phyloP scores from a whole-genome alignment of 345 rosid species.

The Populus euphratica region DNA sequence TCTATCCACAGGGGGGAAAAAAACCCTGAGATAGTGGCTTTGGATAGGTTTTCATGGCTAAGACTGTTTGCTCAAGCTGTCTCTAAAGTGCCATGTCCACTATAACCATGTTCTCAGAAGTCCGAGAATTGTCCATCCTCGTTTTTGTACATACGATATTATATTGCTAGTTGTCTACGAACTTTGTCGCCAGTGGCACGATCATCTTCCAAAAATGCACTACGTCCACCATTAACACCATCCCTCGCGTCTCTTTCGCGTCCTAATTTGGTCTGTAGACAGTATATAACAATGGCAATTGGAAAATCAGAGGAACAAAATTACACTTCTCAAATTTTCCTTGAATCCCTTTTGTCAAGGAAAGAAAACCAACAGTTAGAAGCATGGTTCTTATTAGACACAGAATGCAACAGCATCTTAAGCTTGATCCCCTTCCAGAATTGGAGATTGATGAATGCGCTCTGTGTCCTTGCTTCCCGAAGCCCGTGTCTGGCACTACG shows the following conservation, averaged over 20 bases:
- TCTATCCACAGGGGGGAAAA: neutral
- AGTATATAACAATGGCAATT: too few species aligned
- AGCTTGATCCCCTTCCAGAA: neutral
- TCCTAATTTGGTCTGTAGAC: too few species aligned
- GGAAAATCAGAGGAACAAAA: neutral
- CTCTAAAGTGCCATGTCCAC: neutral
- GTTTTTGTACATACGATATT: neutral
- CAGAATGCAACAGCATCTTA: neutral
- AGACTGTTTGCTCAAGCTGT: neutral
- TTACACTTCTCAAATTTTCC: neutral
- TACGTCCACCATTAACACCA: neutral
- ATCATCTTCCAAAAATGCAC: neutral
- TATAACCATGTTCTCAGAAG: neutral
- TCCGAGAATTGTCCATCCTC: neutral
- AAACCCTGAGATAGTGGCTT: neutral
- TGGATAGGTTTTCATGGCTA: neutral
- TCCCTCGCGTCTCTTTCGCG: too few species aligned
- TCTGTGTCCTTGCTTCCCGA: neutral
- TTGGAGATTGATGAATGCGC: neutral
- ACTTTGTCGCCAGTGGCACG: neutral
- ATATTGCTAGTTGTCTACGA: neutral
- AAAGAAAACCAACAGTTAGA: neutral
- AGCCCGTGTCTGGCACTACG: neutral
- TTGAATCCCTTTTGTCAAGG: neutral
- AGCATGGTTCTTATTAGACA: neutral